Percentiles rank a stretch among this genome's conserved stretches.
These are phyloP conservation scores for Davidsoniella virescens DNA, from an alignment of 2,329 filamentous ascomycete species.

Conservation along the genomic window DNA sequence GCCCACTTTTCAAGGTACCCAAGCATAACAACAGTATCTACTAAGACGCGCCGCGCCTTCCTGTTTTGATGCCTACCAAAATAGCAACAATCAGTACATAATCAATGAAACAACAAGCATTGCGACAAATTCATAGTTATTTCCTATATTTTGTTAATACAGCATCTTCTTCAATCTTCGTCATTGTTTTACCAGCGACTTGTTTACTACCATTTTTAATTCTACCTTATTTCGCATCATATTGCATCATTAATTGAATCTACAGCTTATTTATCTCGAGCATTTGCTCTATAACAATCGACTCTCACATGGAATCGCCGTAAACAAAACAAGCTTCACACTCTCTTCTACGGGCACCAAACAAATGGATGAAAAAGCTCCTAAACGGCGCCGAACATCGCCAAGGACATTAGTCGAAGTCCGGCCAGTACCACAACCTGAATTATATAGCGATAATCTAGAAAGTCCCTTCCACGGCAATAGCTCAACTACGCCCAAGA, in stretches of 20 bases:
- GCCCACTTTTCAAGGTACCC: constrained; percentile 14
- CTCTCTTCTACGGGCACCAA: too few relatives aligned
- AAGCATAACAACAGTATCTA: constrained; percentile 1
- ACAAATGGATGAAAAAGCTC: constrained; percentile 37
- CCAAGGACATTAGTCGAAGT: constrained; percentile 30
- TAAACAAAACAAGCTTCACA: too few relatives aligned
- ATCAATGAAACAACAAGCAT: too few relatives aligned
- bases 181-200: too few relatives aligned
- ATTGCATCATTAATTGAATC: not conserved
- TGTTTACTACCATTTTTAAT: too few relatives aligned
- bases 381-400: constrained; percentile 49
- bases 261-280: too few relatives aligned
- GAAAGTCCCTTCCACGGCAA: constrained; percentile 16
- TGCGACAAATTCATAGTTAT: not conserved
- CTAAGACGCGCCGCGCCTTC: constrained; percentile 10
- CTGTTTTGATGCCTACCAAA: not conserved
- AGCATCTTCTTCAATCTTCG: not conserved
- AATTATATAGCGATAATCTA: constrained; percentile 12
- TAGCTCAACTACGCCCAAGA: constrained; percentile 21
- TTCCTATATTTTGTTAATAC: not conserved
- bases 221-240: too few relatives aligned
- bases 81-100: not conserved
- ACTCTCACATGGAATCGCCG: too few relatives aligned
- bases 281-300: too few relatives aligned
- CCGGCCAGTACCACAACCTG: constrained; percentile 12